These are phyloP conservation scores for Fusarium goolgardi DNA, from an alignment of 2,329 filamentous ascomycete genomes.

Conservation along the genomic window DNA sequence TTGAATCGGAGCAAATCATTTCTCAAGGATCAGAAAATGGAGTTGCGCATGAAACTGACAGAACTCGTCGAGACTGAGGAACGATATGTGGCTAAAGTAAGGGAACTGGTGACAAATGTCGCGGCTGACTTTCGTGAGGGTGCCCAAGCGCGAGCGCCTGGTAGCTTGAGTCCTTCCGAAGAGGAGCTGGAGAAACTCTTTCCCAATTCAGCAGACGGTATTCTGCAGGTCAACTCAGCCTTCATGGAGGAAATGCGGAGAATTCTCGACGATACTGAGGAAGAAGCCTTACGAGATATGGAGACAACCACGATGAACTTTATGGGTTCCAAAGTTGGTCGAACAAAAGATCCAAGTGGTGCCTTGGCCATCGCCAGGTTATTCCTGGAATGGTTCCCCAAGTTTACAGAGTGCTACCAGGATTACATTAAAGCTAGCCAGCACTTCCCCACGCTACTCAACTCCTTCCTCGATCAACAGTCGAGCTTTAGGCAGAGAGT, in stretches of 20 bases:
- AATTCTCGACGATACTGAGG: slow-evolving; percentile 85
- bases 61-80: slow-evolving; percentile 95
- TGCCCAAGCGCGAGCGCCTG: slow-evolving; percentile 66
- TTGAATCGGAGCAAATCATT: slow-evolving; percentile 83
- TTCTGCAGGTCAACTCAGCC: slow-evolving; percentile 81
- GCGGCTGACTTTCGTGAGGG: slow-evolving; percentile 82
- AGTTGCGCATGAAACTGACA: slow-evolving; percentile 85
- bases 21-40: slow-evolving; percentile 82
- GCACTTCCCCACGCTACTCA: slow-evolving; percentile 84
- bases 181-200: slow-evolving; percentile 82
- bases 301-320: slow-evolving; percentile 64
- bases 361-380: slow-evolving; percentile 81
- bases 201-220: slow-evolving; percentile 81
- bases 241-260: slow-evolving; percentile 82
- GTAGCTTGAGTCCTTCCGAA: slow-evolving; percentile 77
- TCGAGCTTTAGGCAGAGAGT: slow-evolving; percentile 86
- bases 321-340: slow-evolving; percentile 58
- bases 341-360: slow-evolving; percentile 78
- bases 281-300: slow-evolving; percentile 81
- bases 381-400: slow-evolving; percentile 91
- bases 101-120: slow-evolving; percentile 83
- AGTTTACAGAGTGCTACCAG: slow-evolving; percentile 90
- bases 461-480: slow-evolving; percentile 79
- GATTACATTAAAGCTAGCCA: slow-evolving; percentile 94
- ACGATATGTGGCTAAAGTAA: slow-evolving; percentile 89